These are phyloP conservation scores for Hypoxylon fuscum DNA, from an alignment of 495 filamentous ascomycete species.

Conservation along the genomic window DNA sequence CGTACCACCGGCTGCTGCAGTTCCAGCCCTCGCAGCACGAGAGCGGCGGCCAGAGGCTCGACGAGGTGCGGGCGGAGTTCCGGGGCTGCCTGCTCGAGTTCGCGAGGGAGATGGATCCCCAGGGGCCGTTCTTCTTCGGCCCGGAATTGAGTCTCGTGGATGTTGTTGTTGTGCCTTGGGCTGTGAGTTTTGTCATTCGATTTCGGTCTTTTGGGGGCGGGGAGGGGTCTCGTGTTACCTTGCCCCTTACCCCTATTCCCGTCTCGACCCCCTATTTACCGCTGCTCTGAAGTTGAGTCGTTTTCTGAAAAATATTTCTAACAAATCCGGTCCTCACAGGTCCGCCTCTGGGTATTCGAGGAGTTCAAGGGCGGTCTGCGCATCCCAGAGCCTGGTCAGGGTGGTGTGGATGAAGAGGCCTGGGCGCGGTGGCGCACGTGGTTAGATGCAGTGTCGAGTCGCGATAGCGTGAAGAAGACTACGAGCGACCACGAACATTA, in stretches of 20 bases:
- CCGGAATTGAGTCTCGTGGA: slow-evolving; percentile 60
- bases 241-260: neutral
- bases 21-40: slow-evolving; percentile 57
- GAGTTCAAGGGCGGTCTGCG: slow-evolving; percentile 67
- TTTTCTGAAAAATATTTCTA: neutral
- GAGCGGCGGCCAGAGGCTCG: slow-evolving; percentile 57
- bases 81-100: slow-evolving; percentile 57
- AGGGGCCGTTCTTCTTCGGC: slow-evolving; percentile 66
- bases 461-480: slow-evolving; percentile 63
- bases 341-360: slow-evolving; percentile 69
- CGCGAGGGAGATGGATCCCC: slow-evolving; percentile 59
- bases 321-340: neutral
- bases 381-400: slow-evolving; percentile 54
- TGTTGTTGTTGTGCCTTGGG: slow-evolving; percentile 65
- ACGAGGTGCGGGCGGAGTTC: slow-evolving; percentile 35
- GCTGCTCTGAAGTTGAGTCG: too few species aligned
- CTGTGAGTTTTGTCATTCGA: slow-evolving; percentile 42
- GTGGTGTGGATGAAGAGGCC: slow-evolving; percentile 56
- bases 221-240: too few species aligned
- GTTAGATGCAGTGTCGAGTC: slow-evolving; percentile 56
- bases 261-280: neutral
- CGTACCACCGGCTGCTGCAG: slow-evolving; percentile 68
- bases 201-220: neutral
- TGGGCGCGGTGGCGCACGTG: slow-evolving; percentile 67
- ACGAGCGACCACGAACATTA: slow-evolving; percentile 65